Evolutionary conservation across 2,329 filamentous ascomycete genomes (phyloP).

Genomic region (Verticillium isaacii): DNA sequence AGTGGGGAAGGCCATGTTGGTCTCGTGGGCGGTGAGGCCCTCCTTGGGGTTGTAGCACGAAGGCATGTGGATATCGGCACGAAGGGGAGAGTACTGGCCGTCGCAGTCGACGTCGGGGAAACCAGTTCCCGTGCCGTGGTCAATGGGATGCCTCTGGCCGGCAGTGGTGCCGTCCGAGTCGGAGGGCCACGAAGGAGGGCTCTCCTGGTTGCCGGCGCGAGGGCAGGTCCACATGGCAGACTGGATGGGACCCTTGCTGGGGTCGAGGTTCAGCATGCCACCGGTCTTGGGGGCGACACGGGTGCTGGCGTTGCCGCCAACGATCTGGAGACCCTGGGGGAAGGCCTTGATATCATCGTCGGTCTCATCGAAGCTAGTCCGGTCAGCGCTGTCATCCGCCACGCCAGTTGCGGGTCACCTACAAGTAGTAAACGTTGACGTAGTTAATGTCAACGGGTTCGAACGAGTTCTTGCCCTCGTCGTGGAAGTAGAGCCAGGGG

Average conservation of each 20-base stretch:
- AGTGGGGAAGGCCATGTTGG: slow-evolving; percentile 62
- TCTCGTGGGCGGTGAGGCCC: slow-evolving; percentile 54
- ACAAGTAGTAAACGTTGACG: slow-evolving; percentile 75
- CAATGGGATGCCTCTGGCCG: slow-evolving; percentile 50
- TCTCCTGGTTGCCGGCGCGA: slow-evolving; percentile 37
- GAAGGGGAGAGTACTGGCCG: slow-evolving; percentile 54
- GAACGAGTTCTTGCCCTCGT: slow-evolving; percentile 57
- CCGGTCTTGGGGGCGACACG: slow-evolving; percentile 53
- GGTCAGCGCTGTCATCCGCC: slow-evolving; percentile 18
- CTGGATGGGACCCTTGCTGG: slow-evolving; percentile 45
- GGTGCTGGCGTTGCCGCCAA: slow-evolving; percentile 58
- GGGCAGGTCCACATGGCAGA: slow-evolving; percentile 58
- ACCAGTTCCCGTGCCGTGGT: slow-evolving; percentile 53
- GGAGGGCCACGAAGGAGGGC: slow-evolving; percentile 45
- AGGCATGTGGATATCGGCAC: slow-evolving; percentile 67
- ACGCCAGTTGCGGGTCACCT: slow-evolving; percentile 16
- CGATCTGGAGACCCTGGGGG: slow-evolving; percentile 65
- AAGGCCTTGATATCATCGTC: slow-evolving; percentile 66
- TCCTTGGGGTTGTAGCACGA: slow-evolving; percentile 66
- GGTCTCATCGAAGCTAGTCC: slow-evolving; percentile 50
- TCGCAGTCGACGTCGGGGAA: slow-evolving; percentile 70
- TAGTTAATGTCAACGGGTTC: slow-evolving; percentile 66
- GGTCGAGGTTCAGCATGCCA: slow-evolving; percentile 45
- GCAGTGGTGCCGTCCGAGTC: slow-evolving; percentile 49
- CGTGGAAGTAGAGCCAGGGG: slow-evolving; percentile 63